Evolutionary conservation across 805 yeast genomes (phyloP), one percentile per base, ranked within the genome.

Genomic region (Candida xiaguanensis): DNA sequence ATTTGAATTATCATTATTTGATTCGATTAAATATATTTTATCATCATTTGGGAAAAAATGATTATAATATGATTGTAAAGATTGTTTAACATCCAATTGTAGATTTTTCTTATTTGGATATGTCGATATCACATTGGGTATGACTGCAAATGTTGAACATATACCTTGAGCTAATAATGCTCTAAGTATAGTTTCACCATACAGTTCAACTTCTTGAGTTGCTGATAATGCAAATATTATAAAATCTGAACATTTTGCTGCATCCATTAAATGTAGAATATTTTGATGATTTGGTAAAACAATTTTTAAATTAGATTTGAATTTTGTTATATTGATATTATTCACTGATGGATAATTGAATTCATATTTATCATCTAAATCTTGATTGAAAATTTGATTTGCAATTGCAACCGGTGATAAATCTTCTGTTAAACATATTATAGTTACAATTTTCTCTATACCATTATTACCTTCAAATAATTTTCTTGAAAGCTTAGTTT

Each of bases 101-200:
- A 84, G 76, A 55, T 87, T 87, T 52, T 75, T 80, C 60, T 83
- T 84, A 11, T 28, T 28, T 29, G 84, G 81, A 49, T 78, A 85
- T 1, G 80, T 76, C 2, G 74, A 55, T 1, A 82, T 76, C 24
- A 89, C 57, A 52, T 88, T 87, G 6, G 93, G 78, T 19, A 90
- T 77, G 8, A 86, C 87, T 20, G 95, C 93, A 40, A 84, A 66
- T 1, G 80, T 81, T 3, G 88, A 77, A 0, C 95, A 82, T 11
- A 90, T 83, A 70, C 98, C 98, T 66, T 95, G 99, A 11, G 90
- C 75, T 53, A 86, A 88, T 25, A 90, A 74, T 2, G 96, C 86
- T 62, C 98, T 79, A 41, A 93, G 70, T 20, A 90, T 78, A 53
- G 87, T 90, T 63, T 93, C 99, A 35, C 98, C 98, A 51, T 78